Evolutionary conservation across 768 basidiomycete genomes (phyloP).

Genomic region (Trametes cingulata): DNA sequence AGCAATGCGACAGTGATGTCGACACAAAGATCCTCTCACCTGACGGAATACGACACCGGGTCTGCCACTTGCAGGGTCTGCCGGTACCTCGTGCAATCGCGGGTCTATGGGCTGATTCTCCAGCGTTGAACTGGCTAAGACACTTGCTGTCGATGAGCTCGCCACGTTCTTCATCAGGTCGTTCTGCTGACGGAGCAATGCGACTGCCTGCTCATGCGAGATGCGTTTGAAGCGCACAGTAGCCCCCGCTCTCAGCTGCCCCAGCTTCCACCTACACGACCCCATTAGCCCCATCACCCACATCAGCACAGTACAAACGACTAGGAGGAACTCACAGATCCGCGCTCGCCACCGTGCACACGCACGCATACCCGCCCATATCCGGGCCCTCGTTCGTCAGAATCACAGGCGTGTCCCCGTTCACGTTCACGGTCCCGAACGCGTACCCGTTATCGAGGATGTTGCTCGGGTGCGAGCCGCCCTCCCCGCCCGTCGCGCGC

Average conservation of each 20-base stretch:
- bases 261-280: conserved; percentile 62
- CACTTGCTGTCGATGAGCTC: not conserved
- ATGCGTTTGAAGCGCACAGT: conserved; percentile 55
- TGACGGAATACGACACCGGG: conserved; percentile 53
- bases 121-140: not conserved
- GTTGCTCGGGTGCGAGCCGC: conserved; percentile 69
- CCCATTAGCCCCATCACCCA: not conserved
- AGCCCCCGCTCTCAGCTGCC: conserved; percentile 60
- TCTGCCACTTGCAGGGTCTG: conserved; percentile 13
- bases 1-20: not conserved
- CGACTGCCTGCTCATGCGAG: conserved; percentile 42
- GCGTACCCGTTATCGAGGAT: conserved; percentile 65
- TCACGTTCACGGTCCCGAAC: conserved; percentile 56
- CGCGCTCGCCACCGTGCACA: conserved; percentile 51
- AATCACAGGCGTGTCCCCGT: conserved; percentile 73
- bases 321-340: conserved; percentile 44
- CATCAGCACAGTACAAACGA: not conserved
- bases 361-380: conserved; percentile 63
- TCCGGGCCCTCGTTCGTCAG: conserved; percentile 61
- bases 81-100: conserved; percentile 36
- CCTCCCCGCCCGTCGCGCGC: conserved; percentile 58
- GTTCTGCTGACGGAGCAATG: conserved; percentile 27
- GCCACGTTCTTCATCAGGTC: conserved; percentile 34
- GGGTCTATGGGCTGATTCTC: conserved; percentile 34
- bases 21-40: conserved; percentile 32